These are phyloP conservation scores for Sonneratia alba DNA, from an alignment of 345 rosid species.

Conservation along the genomic window DNA sequence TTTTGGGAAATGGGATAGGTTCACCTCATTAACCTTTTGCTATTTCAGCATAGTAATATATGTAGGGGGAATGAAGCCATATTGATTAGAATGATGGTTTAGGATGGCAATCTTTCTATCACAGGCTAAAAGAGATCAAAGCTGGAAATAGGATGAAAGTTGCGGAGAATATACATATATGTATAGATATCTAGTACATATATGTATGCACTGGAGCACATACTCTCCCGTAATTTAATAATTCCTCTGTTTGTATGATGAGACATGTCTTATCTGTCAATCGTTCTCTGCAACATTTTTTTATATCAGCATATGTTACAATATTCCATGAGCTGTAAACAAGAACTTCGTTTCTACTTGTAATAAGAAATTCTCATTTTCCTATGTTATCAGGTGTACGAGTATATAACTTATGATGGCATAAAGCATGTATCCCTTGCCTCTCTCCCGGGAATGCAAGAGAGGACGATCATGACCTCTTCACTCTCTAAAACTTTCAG, in stretches of 20 bases:
- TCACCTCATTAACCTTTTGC: neutral
- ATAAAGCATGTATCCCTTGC: slow-evolving; percentile 36
- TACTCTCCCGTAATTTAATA: neutral
- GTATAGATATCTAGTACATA: neutral
- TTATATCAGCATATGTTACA: neutral
- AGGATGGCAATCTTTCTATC: neutral
- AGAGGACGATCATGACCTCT: slow-evolving; percentile 45
- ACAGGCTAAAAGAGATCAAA: no score
- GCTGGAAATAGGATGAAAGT: no score
- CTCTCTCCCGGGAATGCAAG: slow-evolving; percentile 49
- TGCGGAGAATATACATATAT: no score
- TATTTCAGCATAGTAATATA: neutral
- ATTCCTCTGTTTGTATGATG: neutral
- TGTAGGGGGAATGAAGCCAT: neutral
- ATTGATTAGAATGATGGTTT: neutral
- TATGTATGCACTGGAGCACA: neutral
- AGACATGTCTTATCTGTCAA: neutral
- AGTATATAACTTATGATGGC: slow-evolving; percentile 37
- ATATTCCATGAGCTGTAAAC: neutral
- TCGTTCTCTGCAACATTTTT: neutral
- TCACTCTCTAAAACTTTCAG: slow-evolving; percentile 51
- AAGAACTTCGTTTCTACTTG: neutral
- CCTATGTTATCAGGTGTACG: slow-evolving; percentile 24
- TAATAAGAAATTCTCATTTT: neutral
- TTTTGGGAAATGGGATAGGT: neutral